Percentiles rank a stretch among this genome's conserved stretches.
Conservation (phyloP, 2,329 filamentous ascomycete genomes). For the Bimuria novae-zelandiae region DNA sequence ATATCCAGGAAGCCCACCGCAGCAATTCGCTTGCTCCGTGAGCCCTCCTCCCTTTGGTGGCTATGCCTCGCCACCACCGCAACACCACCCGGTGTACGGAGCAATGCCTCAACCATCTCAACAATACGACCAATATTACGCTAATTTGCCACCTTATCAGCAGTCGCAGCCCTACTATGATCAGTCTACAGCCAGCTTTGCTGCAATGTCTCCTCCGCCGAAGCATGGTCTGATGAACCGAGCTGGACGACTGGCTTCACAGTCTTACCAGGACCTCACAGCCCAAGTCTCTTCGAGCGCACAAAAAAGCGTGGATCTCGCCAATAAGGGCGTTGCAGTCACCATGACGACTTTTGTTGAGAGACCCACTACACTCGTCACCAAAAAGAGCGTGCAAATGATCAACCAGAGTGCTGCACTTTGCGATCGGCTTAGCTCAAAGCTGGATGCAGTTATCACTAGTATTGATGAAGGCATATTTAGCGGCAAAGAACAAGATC, state of each 20-base stretch:
- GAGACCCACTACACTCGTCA: slow-evolving; percentile 32
- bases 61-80: neutral
- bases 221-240: slow-evolving; percentile 29
- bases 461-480: slow-evolving; percentile 69
- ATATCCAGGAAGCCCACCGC: slow-evolving; percentile 17
- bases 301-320: slow-evolving; percentile 17
- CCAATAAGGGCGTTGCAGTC: slow-evolving; percentile 23
- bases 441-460: slow-evolving; percentile 71
- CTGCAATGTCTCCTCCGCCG: slow-evolving; percentile 23
- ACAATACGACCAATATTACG: slow-evolving; percentile 20
- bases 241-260: slow-evolving; percentile 35
- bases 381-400: slow-evolving; percentile 42
- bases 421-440: slow-evolving; percentile 64
- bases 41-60: slow-evolving; percentile 1
- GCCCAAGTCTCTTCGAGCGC: slow-evolving; percentile 26
- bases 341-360: slow-evolving; percentile 37
- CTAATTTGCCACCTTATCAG: slow-evolving; percentile 19
- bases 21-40: slow-evolving; percentile 15
- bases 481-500: slow-evolving; percentile 57
- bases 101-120: slow-evolving; percentile 22
- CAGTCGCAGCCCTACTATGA: slow-evolving; percentile 21
- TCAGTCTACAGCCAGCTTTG: slow-evolving; percentile 28
- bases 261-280: slow-evolving; percentile 34
- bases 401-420: slow-evolving; percentile 50
- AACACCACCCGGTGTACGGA: slow-evolving; percentile 26